These are phyloP conservation scores for Musa acuminata DNA, from an alignment of 176 grass and related monocot genomes.

Conservation along the genomic window DNA sequence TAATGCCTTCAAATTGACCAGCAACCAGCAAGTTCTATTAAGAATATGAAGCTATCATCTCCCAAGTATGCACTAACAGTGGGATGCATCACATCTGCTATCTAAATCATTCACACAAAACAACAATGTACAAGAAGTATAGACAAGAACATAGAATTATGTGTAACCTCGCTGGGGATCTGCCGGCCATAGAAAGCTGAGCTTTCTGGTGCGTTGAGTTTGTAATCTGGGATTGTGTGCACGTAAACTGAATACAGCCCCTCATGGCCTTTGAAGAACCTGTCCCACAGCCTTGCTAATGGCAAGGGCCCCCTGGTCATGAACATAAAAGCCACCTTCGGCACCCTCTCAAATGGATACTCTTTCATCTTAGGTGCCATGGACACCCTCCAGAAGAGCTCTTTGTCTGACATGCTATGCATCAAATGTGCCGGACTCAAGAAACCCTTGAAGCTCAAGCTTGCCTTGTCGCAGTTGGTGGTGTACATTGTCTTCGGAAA, in stretches of 20 bases:
- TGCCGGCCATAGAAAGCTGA: slow-evolving; percentile 17
- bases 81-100: background rate
- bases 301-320: slow-evolving; percentile 10
- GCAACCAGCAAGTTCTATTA: background rate
- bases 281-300: slow-evolving; percentile 1
- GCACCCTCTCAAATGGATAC: slow-evolving; percentile 15
- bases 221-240: slow-evolving; percentile 8
- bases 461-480: background rate
- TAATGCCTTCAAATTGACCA: background rate
- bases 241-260: slow-evolving; percentile 5
- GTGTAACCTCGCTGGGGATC: slow-evolving; percentile 3
- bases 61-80: background rate
- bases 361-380: slow-evolving; percentile 6
- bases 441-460: slow-evolving; percentile 3
- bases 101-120: background rate
- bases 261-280: slow-evolving; percentile 19
- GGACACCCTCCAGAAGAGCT: slow-evolving; percentile 17
- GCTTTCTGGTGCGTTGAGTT: background rate
- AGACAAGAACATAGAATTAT: background rate
- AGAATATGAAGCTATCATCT: background rate
- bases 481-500: slow-evolving; percentile 3
- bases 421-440: background rate
- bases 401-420: slow-evolving; percentile 12
- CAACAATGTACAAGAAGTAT: background rate
- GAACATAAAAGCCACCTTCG: slow-evolving; percentile 16